These are phyloP conservation scores for Orbilia blumenaviensis DNA, from an alignment of 2,329 filamentous ascomycete genomes.

Conservation along the genomic window DNA sequence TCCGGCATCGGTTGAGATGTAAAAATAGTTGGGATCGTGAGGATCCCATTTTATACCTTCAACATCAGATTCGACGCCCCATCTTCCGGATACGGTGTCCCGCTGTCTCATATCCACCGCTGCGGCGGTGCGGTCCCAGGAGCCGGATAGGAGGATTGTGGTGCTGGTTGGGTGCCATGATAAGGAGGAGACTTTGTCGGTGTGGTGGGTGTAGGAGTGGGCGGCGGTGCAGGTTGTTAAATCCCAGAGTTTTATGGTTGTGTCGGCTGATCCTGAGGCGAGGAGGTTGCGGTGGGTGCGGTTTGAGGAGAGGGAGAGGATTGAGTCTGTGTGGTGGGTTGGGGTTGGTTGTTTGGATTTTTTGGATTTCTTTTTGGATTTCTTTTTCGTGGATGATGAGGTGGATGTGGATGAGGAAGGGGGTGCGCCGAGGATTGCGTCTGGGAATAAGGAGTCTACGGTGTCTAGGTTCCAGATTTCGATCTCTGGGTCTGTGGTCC, in stretches of 20 bases:
- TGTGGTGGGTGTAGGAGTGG: slow-evolving; percentile 88
- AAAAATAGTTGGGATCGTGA: slow-evolving; percentile 92
- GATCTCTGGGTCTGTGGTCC: slow-evolving; percentile 97
- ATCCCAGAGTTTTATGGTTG: slow-evolving; percentile 98
- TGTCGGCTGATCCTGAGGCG: slow-evolving; percentile 93
- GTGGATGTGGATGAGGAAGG: slow-evolving; percentile 64
- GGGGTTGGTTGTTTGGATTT: slow-evolving; percentile 81
- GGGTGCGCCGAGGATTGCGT: slow-evolving; percentile 86
- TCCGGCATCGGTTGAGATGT: slow-evolving; percentile 90
- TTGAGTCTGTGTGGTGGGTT: slow-evolving; percentile 86
- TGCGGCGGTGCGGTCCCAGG: slow-evolving; percentile 92
- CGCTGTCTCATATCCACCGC: slow-evolving; percentile 97
- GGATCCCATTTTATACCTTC: slow-evolving; percentile 93
- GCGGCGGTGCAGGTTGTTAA: slow-evolving; percentile 90
- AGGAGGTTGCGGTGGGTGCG: slow-evolving; percentile 91
- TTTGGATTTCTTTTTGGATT: slow-evolving; percentile 82
- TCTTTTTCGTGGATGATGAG: slow-evolving; percentile 65
- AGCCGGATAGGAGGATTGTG: slow-evolving; percentile 88
- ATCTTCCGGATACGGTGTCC: slow-evolving; percentile 76
- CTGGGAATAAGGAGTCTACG: slow-evolving; percentile 97
- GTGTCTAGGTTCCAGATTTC: slow-evolving; percentile 98
- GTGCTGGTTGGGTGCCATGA: slow-evolving; percentile 91
- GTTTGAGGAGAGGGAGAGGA: slow-evolving; percentile 90
- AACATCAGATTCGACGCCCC: slow-evolving; percentile 95
- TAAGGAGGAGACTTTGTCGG: slow-evolving; percentile 95